These are phyloP conservation scores for Chaetothyriales sp. DNA, from an alignment of 2,329 filamentous ascomycete species.

Conservation along the genomic window DNA sequence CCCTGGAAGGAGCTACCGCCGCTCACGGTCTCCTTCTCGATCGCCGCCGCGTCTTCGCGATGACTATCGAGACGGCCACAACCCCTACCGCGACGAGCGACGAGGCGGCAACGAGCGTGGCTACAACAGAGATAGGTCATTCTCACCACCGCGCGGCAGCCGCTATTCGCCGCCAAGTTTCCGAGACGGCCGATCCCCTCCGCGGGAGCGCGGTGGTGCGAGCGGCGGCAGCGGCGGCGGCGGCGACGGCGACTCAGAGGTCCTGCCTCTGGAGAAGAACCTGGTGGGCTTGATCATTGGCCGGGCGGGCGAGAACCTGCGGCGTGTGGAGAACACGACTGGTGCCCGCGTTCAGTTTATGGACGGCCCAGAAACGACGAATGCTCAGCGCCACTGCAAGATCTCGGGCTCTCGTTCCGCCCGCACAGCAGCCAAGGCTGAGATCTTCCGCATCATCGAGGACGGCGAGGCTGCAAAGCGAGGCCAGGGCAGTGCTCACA, in stretches of 20 bases:
- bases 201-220: constrained; percentile 15
- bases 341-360: constrained; percentile 79
- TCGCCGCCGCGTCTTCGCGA: constrained; percentile 57
- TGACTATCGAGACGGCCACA: constrained; percentile 60
- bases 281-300: constrained; percentile 85
- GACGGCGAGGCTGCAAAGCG: constrained; percentile 55
- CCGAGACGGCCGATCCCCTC: constrained; percentile 45
- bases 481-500: constrained; percentile 8
- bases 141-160: constrained; percentile 49
- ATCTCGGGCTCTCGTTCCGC: constrained; percentile 62
- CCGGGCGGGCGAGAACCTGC: constrained; percentile 74
- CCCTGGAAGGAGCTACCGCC: constrained; percentile 42
- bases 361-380: constrained; percentile 56
- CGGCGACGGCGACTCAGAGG: constrained; percentile 60
- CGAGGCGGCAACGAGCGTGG: constrained; percentile 42
- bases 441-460: constrained; percentile 78
- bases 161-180: constrained; percentile 25
- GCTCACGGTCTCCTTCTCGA: constrained; percentile 54
- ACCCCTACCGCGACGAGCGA: constrained; percentile 75
- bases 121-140: constrained; percentile 58
- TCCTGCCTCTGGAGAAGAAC: constrained; percentile 72
- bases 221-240: constrained; percentile 19
- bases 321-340: constrained; percentile 70
- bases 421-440: constrained; percentile 63
- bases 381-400: constrained; percentile 67